These are phyloP conservation scores for Aspergillus transmontanensis DNA, from an alignment of 2,329 filamentous ascomycete genomes.

Conservation along the genomic window DNA sequence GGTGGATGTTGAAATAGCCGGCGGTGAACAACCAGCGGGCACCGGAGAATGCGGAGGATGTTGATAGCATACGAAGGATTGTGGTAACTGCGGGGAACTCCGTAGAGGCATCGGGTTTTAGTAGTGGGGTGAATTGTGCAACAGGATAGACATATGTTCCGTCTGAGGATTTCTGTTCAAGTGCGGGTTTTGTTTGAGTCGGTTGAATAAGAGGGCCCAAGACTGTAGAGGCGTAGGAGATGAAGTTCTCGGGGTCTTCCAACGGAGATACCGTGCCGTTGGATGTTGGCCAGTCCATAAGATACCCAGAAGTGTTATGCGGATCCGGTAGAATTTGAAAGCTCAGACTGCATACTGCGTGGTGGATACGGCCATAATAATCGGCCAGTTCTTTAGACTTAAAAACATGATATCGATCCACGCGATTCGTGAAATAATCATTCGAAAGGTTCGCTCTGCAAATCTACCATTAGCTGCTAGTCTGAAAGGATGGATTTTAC, in stretches of 20 bases:
- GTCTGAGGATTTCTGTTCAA: slow-evolving; percentile 39
- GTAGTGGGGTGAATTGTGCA: slow-evolving; percentile 82
- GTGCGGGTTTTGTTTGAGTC: slow-evolving; percentile 33
- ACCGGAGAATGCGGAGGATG: slow-evolving; percentile 60
- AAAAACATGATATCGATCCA: slow-evolving; percentile 94
- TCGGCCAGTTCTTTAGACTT: slow-evolving; percentile 75
- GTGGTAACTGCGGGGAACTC: slow-evolving; percentile 80
- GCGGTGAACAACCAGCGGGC: slow-evolving; percentile 95
- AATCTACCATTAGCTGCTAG: not conserved
- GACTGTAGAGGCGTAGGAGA: slow-evolving; percentile 66
- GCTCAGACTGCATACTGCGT: slow-evolving; percentile 76
- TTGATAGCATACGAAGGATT: slow-evolving; percentile 69
- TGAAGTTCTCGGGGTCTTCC: slow-evolving; percentile 68
- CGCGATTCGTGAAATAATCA: slow-evolving; percentile 95
- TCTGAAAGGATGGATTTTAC: not conserved
- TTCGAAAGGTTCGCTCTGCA: slow-evolving; percentile 78
- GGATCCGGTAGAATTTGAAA: slow-evolving; percentile 70
- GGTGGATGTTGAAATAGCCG: slow-evolving; percentile 97
- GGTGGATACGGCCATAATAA: slow-evolving; percentile 78
- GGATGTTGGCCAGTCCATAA: slow-evolving; percentile 70
- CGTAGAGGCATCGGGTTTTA: slow-evolving; percentile 78
- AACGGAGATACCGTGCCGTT: slow-evolving; percentile 79
- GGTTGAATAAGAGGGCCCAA: slow-evolving; percentile 69
- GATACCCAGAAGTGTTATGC: slow-evolving; percentile 50
- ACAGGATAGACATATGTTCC: slow-evolving; percentile 84